Base-by-base conservation (phyloP, 495 filamentous ascomycete genomes). In the Rostrohypoxylon terebratum region DNA sequence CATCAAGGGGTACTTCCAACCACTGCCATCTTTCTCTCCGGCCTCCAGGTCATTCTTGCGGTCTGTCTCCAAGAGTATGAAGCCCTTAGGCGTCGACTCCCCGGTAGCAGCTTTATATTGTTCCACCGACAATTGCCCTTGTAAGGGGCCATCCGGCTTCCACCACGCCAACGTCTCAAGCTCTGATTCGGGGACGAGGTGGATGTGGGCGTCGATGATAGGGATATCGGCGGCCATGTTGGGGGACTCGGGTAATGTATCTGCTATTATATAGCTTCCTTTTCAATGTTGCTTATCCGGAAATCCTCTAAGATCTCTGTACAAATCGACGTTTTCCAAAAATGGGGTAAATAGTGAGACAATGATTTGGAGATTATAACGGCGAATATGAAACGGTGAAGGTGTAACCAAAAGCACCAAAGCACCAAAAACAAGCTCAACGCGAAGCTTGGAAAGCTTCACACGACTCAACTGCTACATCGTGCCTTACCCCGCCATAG, bases 121-220 rank as follows among this genome's bases (percentile, higher is more conserved):
- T 57, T 84, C 75, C 44, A 92, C 68, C n/a, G 88, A 90, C 77
- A 89, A 85, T 53, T 90, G 90, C 9, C 79, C 76, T 47, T 85
- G 81, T 3, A 96, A 83, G 2, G 88, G 88, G 63, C 82, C 77
- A 20, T 81, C 81, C 2, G 88, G 81, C 69, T 86, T 86, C 71
- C 75, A 77, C 93, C 93, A 97, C 62, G 87, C 79, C 47, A 94
- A 83, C 25, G 86, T 85, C 53, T 80, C 67, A 34, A 91, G 77
- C 69, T 94, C 90, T 38, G 88, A 85, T 57, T 82, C 77, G 67
- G 91, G 90, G 81, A 88, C 96, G 77, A 96, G 89, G 80, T 97
- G 94, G 80, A 97, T 90, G 83, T 97, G 94, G 8, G 93, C 90
- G 81, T 97, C 94, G 62, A 97, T 84, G 59, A 94, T 86, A 68